These are phyloP conservation scores for Glomus cerebriforme DNA, from an alignment of 192 early-diverging fungal species.

Conservation along the genomic window DNA sequence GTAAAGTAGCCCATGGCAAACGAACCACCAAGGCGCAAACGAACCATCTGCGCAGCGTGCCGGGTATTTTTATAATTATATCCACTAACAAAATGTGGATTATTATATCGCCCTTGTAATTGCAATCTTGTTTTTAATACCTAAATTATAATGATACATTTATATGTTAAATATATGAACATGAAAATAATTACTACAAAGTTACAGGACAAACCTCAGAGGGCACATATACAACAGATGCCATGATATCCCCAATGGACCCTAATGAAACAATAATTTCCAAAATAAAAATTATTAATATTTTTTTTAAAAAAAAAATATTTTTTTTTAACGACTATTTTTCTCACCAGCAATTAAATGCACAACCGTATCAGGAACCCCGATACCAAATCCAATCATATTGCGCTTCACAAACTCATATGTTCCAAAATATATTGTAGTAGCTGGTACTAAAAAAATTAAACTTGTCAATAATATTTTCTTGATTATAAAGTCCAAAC, in stretches of 20 bases:
- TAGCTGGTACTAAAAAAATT: conserved; percentile 51
- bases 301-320: neutral
- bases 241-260: conserved; percentile 57
- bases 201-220: conserved; percentile 47
- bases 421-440: conserved; percentile 58
- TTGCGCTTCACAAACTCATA: conserved; percentile 61
- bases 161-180: neutral
- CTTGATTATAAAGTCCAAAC: neutral
- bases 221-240: conserved; percentile 60
- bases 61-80: conserved; percentile 73
- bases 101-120: conserved; percentile 74
- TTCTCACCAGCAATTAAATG: conserved; percentile 53
- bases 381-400: conserved; percentile 41
- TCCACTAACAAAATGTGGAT: conserved; percentile 64
- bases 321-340: neutral
- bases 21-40: conserved; percentile 25
- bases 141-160: neutral
- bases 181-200: neutral
- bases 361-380: conserved; percentile 51
- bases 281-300: neutral
- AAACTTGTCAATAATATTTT: neutral
- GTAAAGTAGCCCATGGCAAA: conserved; percentile 1
- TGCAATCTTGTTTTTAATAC: conserved; percentile 76
- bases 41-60: conserved; percentile 58
- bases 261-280: conserved; percentile 29